Percentiles rank a stretch among this genome's conserved stretches.
phyloP scores from a whole-genome alignment of 345 rosid genomes.

The Stellera chamaejasme region DNA sequence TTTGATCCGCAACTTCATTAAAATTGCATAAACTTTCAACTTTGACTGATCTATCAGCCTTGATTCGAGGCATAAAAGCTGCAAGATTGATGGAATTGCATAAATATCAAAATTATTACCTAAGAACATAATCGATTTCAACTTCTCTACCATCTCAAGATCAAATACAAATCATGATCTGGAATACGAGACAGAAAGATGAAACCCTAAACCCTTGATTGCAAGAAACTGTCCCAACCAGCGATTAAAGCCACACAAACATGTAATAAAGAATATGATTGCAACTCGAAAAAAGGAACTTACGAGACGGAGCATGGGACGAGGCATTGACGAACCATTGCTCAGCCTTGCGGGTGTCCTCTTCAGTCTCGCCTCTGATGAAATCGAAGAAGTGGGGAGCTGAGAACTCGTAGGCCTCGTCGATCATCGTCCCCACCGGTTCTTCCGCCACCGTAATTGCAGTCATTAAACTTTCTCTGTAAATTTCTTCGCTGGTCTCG shows the following conservation, averaged over 20 bases:
- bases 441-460: conserved; percentile 20
- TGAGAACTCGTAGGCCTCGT: conserved; percentile 72
- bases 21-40: conserved; percentile 72
- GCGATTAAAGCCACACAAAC: too few relatives aligned
- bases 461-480: background rate
- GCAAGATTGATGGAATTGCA: conserved; percentile 12
- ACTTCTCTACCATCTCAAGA: too few relatives aligned
- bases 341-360: conserved; percentile 59
- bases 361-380: conserved; percentile 54
- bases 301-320: conserved; percentile 91
- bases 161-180: too few relatives aligned
- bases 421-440: conserved; percentile 29
- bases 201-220: too few relatives aligned
- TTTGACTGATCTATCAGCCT: conserved; percentile 52
- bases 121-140: background rate
- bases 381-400: conserved; percentile 93
- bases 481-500: background rate
- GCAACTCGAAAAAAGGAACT: conserved; percentile 15
- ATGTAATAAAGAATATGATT: background rate
- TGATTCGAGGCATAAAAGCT: conserved; percentile 88
- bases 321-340: conserved; percentile 76
- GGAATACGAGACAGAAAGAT: too few relatives aligned
- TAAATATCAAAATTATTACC: background rate
- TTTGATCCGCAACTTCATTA: conserved; percentile 53
- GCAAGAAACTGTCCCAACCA: too few relatives aligned